Evolutionary conservation across 2,329 filamentous ascomycete species (phyloP).

Genomic region (Aureobasidium vineae): DNA sequence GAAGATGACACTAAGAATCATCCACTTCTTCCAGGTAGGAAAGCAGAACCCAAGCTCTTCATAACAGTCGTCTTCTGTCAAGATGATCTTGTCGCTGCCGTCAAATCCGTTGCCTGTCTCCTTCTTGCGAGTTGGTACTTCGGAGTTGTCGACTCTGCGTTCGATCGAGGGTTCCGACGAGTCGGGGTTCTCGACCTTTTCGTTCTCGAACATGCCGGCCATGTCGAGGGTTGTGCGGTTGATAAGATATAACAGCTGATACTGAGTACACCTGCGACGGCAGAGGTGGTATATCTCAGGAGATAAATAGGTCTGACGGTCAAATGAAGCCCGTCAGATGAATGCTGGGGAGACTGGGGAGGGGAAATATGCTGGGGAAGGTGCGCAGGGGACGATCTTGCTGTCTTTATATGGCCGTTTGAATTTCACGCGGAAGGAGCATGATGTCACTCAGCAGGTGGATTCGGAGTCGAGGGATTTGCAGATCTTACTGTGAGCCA

Average conservation of each 20-base stretch:
- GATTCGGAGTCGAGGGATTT: neutral
- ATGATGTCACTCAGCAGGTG: slow-evolving; percentile 12
- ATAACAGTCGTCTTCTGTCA: slow-evolving; percentile 36
- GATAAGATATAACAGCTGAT: neutral
- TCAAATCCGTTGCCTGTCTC: slow-evolving; percentile 3
- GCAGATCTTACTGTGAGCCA: neutral
- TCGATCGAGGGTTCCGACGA: slow-evolving; percentile 21
- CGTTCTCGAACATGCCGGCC: slow-evolving; percentile 20
- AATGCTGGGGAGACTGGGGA: slow-evolving; percentile 8
- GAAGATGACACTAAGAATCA: slow-evolving; percentile 52
- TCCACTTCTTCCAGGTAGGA: slow-evolving; percentile 55
- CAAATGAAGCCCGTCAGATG: neutral
- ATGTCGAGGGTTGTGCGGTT: neutral
- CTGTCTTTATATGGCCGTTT: neutral
- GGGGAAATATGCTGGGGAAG: neutral
- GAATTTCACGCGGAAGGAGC: neutral
- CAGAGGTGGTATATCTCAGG: neutral
- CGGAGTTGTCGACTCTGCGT: slow-evolving; percentile 24
- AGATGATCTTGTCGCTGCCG: slow-evolving; percentile 8
- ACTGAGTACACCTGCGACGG: neutral
- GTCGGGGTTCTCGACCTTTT: slow-evolving; percentile 23
- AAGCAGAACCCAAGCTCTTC: slow-evolving; percentile 52
- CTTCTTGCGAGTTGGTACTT: slow-evolving; percentile 14
- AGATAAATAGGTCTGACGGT: neutral
- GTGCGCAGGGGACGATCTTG: neutral